Percentiles rank a stretch among this genome's conserved stretches.
Evolutionary conservation across 2,329 filamentous ascomycete genomes (phyloP).

Genomic region (Fusarium piperis): DNA sequence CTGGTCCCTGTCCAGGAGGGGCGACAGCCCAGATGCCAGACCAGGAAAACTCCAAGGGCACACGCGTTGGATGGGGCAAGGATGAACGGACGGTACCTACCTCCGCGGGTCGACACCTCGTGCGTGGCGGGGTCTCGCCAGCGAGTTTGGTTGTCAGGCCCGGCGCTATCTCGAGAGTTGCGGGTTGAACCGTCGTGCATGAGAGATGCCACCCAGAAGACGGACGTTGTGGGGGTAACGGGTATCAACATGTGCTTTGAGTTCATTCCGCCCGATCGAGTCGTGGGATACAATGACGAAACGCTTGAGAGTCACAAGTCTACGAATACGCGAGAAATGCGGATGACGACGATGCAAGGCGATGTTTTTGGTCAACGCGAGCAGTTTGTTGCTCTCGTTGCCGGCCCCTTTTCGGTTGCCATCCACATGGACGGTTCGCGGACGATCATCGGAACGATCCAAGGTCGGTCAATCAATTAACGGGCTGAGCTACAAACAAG

Average conservation of each 20-base stretch:
- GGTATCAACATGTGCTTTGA: constrained; percentile 9
- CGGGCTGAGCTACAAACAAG: neutral
- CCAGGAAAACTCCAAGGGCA: constrained; percentile 12
- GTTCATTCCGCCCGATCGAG: constrained; percentile 7
- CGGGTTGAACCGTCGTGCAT: constrained; percentile 50
- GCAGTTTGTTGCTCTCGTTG: neutral
- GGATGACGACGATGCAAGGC: neutral
- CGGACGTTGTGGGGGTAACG: constrained; percentile 28
- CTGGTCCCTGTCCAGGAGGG: constrained; percentile 28
- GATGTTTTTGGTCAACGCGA: neutral
- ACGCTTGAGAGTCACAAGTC: neutral
- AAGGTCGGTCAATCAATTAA: neutral
- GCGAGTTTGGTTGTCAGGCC: constrained; percentile 37
- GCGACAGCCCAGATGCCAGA: constrained; percentile 16
- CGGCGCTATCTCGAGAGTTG: constrained; percentile 46
- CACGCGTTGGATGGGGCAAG: constrained; percentile 28
- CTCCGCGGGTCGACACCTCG: constrained; percentile 24
- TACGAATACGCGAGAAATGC: neutral
- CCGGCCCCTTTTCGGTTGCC: neutral
- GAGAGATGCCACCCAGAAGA: constrained; percentile 40
- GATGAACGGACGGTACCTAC: constrained; percentile 20
- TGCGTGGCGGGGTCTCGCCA: constrained; percentile 31
- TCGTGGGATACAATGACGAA: constrained; percentile 2
- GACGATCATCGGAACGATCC: neutral
- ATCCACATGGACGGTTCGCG: neutral